Conservation (phyloP, 78 protist species). For the Chrysochromulina parva region DNA sequence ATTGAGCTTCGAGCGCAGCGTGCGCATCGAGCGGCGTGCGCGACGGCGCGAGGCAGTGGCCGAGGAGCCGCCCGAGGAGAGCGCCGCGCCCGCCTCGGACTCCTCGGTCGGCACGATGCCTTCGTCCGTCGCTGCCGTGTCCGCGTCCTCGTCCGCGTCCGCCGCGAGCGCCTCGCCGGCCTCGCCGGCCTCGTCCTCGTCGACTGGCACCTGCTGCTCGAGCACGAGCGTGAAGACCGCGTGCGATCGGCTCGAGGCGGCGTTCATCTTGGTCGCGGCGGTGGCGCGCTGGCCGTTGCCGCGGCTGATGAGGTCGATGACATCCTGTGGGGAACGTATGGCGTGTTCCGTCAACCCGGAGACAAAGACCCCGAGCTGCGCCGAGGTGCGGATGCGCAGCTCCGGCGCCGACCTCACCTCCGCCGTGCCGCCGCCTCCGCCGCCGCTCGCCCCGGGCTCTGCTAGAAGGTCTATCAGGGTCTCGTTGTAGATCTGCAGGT, state of each 20-base stretch:
- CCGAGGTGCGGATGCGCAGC: constrained; percentile 60
- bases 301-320: constrained; percentile 57
- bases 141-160: background rate
- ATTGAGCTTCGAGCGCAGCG: constrained; percentile 75
- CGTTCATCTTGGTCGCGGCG: constrained; percentile 70
- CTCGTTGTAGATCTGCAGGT: constrained; percentile 77
- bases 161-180: background rate
- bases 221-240: constrained; percentile 74
- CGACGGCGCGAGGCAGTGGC: background rate
- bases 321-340: constrained; percentile 7
- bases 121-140: background rate
- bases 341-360: constrained; percentile 78
- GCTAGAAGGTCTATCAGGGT: constrained; percentile 70
- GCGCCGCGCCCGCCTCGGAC: too few relatives aligned
- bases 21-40: background rate
- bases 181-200: too few relatives aligned
- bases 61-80: background rate
- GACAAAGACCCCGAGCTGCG: constrained; percentile 61
- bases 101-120: too few relatives aligned
- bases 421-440: too few relatives aligned
- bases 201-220: constrained; percentile 51
- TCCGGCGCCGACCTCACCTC: too few relatives aligned
- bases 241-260: constrained; percentile 69
- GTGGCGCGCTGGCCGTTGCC: constrained; percentile 71
- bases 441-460: constrained; percentile 47